phyloP scores from a whole-genome alignment of 192 early-diverging fungal genomes.

The Backusella tuberculispora region DNA sequence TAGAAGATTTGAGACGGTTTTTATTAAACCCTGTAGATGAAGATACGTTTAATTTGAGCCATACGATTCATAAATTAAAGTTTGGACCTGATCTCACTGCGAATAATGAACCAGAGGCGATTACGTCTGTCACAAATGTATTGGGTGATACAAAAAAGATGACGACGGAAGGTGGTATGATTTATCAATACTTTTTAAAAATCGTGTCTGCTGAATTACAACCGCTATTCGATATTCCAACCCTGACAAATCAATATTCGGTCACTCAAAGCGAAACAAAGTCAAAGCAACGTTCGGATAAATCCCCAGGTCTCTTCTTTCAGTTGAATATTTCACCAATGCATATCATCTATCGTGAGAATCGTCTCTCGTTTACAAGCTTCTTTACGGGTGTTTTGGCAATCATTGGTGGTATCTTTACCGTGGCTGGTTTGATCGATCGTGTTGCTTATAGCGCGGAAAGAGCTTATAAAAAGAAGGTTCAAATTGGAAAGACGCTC shows the following conservation, averaged over 20 bases:
- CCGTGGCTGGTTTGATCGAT: slow-evolving; percentile 91
- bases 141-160: background rate
- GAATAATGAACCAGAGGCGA: slow-evolving; percentile 18
- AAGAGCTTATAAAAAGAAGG: slow-evolving; percentile 74
- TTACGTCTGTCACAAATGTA: slow-evolving; percentile 32
- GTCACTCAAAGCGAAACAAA: slow-evolving; percentile 84
- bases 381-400: slow-evolving; percentile 91
- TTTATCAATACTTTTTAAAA: slow-evolving; percentile 94
- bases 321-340: slow-evolving; percentile 97
- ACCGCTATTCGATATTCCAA: slow-evolving; percentile 66
- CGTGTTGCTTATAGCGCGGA: slow-evolving; percentile 83
- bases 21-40: slow-evolving; percentile 40
- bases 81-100: slow-evolving; percentile 64
- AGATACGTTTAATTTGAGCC: slow-evolving; percentile 78
- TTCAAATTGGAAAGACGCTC: slow-evolving; percentile 79
- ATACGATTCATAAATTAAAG: slow-evolving; percentile 78
- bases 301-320: slow-evolving; percentile 71
- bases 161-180: slow-evolving; percentile 48
- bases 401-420: slow-evolving; percentile 93
- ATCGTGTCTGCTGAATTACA: slow-evolving; percentile 87
- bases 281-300: slow-evolving; percentile 31
- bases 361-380: slow-evolving; percentile 79
- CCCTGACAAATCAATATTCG: slow-evolving; percentile 93
- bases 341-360: slow-evolving; percentile 87
- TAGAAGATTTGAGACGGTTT: slow-evolving; percentile 77